These are phyloP conservation scores for Ceratocystis cubensis DNA, from an alignment of 2,329 filamentous ascomycete genomes.

Conservation along the genomic window DNA sequence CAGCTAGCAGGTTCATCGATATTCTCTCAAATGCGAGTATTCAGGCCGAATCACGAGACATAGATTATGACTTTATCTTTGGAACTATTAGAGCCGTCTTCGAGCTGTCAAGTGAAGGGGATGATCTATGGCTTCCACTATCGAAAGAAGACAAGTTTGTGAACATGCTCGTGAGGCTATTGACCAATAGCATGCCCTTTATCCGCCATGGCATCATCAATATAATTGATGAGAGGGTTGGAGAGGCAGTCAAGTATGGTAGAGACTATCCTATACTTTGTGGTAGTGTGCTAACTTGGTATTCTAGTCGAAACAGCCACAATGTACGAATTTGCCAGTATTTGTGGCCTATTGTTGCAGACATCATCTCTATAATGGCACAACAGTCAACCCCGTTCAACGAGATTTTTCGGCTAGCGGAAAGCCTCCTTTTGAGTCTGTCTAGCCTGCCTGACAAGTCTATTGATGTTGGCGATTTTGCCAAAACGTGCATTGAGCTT, in stretches of 20 bases:
- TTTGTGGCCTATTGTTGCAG: conserved; percentile 28
- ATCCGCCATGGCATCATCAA: conserved; percentile 30
- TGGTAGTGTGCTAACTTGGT: not conserved
- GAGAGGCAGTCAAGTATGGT: not conserved
- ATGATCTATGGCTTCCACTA: conserved; percentile 5
- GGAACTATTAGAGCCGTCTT: not conserved
- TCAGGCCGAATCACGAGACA: not conserved
- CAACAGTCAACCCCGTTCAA: conserved; percentile 27
- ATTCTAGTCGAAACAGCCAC: conserved; percentile 15
- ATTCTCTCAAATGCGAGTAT: not conserved
- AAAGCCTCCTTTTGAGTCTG: not conserved
- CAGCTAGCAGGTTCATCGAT: conserved; percentile 3
- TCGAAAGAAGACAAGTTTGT: not conserved
- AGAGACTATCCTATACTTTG: not conserved
- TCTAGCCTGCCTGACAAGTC: not conserved
- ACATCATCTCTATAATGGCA: conserved; percentile 29
- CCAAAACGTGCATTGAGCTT: not conserved
- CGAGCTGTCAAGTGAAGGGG: conserved; percentile 3
- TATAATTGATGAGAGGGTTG: conserved; percentile 23
- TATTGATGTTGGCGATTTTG: conserved; percentile 4
- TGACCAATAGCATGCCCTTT: conserved; percentile 24
- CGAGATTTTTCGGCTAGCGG: conserved; percentile 23
- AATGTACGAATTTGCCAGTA: conserved; percentile 23
- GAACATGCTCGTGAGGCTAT: conserved; percentile 21
- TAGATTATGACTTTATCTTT: not conserved